These are phyloP conservation scores for Paramecium sonneborni DNA, from an alignment of 73 alveolate species.

Conservation along the genomic window DNA sequence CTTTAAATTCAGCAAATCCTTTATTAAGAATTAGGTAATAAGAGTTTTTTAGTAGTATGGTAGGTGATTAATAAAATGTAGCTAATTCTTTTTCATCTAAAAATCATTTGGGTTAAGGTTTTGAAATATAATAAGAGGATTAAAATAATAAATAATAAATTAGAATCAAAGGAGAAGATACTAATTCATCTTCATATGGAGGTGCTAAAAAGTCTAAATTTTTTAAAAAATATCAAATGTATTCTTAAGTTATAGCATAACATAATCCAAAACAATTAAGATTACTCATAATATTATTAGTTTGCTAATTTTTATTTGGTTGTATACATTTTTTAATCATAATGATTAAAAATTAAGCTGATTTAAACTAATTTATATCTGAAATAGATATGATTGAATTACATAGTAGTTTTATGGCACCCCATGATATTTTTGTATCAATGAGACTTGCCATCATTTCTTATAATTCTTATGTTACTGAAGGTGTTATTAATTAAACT, in stretches of 20 bases:
- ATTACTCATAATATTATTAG: not conserved
- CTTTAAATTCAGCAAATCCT: not conserved
- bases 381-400: conserved; percentile 39
- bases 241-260: not conserved
- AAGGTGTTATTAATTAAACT: not conserved
- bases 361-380: not conserved
- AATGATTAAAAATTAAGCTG: not conserved
- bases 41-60: not conserved
- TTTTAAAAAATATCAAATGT: conserved; percentile 12
- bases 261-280: not conserved
- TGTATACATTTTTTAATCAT: not conserved
- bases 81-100: not conserved
- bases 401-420: conserved; percentile 13
- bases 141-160: not conserved
- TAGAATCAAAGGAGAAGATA: not conserved
- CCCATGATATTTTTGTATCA: not conserved
- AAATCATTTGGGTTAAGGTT: not conserved
- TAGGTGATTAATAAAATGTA: not conserved
- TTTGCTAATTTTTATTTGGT: not conserved
- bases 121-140: not conserved
- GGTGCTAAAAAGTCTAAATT: conserved; percentile 11
- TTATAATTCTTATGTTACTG: not conserved
- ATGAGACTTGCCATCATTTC: not conserved
- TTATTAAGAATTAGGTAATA: not conserved
- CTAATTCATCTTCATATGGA: not conserved